phyloP scores from a whole-genome alignment of 2,329 filamentous ascomycete species.

The Cercospora janseana region DNA sequence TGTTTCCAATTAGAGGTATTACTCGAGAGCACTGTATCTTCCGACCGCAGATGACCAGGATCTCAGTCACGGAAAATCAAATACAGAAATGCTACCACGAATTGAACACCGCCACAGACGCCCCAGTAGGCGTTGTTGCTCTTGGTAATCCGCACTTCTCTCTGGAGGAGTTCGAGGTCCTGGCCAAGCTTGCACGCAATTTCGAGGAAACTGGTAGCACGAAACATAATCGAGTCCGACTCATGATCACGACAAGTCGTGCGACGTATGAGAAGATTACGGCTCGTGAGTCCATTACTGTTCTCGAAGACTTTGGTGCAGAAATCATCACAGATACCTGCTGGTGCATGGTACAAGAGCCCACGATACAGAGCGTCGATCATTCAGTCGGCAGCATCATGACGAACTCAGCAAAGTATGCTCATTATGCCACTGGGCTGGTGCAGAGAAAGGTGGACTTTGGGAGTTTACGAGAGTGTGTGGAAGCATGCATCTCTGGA shows the following conservation, averaged over 20 bases:
- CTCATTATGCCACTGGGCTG: conserved; percentile 43
- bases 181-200: conserved; percentile 31
- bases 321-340: conserved; percentile 48
- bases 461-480: conserved; percentile 29
- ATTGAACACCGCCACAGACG: conserved; percentile 18
- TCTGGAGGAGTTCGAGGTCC: conserved; percentile 38
- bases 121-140: conserved; percentile 42
- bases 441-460: conserved; percentile 29
- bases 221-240: background rate
- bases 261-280: background rate
- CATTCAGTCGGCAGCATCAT: conserved; percentile 36
- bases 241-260: conserved; percentile 18
- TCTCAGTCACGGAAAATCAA: background rate
- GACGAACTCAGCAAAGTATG: conserved; percentile 51
- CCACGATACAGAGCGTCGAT: conserved; percentile 35
- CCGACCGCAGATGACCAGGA: conserved; percentile 4
- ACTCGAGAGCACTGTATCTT: conserved; percentile 40
- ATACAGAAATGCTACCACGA: conserved; percentile 5
- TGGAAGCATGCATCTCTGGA: conserved; percentile 21
- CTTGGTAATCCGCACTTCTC: conserved; percentile 51
- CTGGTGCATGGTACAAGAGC: conserved; percentile 50
- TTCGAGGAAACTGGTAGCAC: background rate
- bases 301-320: conserved; percentile 42
- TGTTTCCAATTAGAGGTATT: conserved; percentile 47
- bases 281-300: conserved; percentile 34